A percentile compares a stretch with the other conserved stretches of the same genome.
Conservation (phyloP, 192 early-diverging fungal species). For the Coemansia sp. region DNA sequence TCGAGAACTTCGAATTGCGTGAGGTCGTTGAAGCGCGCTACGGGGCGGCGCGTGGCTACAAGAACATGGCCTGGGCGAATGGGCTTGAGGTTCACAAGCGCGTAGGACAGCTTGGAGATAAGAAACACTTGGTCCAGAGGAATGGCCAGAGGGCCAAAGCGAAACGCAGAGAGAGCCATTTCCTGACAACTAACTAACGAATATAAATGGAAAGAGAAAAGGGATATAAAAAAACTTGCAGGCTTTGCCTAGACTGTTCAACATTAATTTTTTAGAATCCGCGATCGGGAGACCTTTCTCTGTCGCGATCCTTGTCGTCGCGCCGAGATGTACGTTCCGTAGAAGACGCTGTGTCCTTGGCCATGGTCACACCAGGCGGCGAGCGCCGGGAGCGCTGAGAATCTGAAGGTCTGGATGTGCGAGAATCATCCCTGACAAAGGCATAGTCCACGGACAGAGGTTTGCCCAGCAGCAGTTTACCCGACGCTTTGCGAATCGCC, state of each 20-base stretch:
- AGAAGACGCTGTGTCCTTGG: conserved; percentile 7
- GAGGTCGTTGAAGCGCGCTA: conserved; percentile 72
- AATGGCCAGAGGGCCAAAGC: conserved; percentile 76
- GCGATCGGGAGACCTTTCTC: conserved; percentile 48
- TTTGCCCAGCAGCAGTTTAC: conserved; percentile 70
- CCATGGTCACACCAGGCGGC: background rate
- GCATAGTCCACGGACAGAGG: conserved; percentile 81
- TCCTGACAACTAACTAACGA: background rate
- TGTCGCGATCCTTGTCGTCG: conserved; percentile 11
- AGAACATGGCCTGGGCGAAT: conserved; percentile 81
- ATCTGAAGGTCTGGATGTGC: background rate
- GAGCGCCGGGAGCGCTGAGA: background rate
- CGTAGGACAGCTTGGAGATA: conserved; percentile 65
- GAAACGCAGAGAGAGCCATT: conserved; percentile 7
- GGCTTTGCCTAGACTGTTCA: no score
- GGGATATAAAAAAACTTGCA: no score
- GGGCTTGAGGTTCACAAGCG: conserved; percentile 92
- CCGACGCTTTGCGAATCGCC: conserved; percentile 73
- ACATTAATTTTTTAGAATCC: conserved; percentile 28
- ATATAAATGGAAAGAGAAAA: background rate
- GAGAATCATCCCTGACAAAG: conserved; percentile 60
- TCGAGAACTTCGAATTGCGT: conserved; percentile 78
- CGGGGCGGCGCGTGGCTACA: conserved; percentile 65
- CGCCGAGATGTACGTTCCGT: background rate
- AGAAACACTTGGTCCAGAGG: conserved; percentile 73